Base-by-base conservation (phyloP, 2,329 filamentous ascomycete genomes). In the Aureobasidium sp. region DNA sequence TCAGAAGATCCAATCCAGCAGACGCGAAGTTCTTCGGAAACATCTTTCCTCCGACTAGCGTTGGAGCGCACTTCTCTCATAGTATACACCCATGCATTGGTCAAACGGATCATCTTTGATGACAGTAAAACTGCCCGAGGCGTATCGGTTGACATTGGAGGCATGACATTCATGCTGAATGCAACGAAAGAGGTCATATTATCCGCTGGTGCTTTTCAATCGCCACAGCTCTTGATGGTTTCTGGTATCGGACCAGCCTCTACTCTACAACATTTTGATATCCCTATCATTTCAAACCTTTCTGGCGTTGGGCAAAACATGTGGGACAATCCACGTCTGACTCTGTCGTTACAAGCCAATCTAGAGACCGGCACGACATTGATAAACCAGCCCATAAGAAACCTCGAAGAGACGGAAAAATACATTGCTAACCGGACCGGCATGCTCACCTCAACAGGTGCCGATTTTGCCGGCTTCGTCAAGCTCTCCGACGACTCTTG, bases 261-360 rank as follows among this genome's bases (percentile, higher is more conserved):
- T 2, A 31, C 7, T 5, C 45, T 48, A 5, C 1, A 34, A 3
- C 1, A 2, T n/a, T 27, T 36, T 20, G n/a, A 47, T 20, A 58
- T 58, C 17, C 41, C 27, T 5, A 59, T 72, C 9, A n/a, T 71
- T 2, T 52, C 61, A 2, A 58, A 71, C 27, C 55, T 65, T 2
- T 63, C 70, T 5, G 71, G 70, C n/a, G 71, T 73, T 5, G 70
- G 70, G 22, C 67, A 70, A 49, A 69, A 70, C 44, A 47, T 69
- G 59, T 66, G 61, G 64, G 69, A 66, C 63, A 68, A 63, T 74
- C 74, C 66, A 45, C 69, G 73, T 65, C 79, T 82, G 17, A 71
- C 64, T 11, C 62, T 66, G 1, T 60, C 67, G 25, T 67, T 70
- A 45, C 53, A 58, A 6, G 68, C 70, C 25, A 67, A 68, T 17